A percentile compares a stretch with the other conserved stretches of the same genome.
Conservation (phyloP, 495 filamentous ascomycete species). For the Terfezia boudieri region DNA sequence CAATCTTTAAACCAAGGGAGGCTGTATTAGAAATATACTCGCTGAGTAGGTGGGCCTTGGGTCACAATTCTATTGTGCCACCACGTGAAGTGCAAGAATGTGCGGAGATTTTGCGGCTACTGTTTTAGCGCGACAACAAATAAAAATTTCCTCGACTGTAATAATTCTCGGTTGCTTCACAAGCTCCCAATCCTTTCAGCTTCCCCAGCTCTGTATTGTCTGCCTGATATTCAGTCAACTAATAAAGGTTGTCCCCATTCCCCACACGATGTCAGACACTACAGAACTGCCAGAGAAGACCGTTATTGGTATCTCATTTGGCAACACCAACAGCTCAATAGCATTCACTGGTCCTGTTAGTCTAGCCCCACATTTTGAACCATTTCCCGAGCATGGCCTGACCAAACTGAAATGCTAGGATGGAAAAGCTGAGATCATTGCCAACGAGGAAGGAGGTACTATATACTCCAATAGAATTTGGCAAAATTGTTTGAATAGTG, state of each 20-base stretch:
- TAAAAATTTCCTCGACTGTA: neutral
- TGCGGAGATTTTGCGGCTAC: too few species aligned
- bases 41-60: too few species aligned
- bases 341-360: conserved; percentile 51
- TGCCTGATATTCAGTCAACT: too few species aligned
- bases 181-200: neutral
- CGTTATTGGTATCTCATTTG: conserved; percentile 91
- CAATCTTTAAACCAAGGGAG: too few species aligned
- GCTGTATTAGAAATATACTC: too few species aligned
- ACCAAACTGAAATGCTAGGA: conserved; percentile 28
- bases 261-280: conserved; percentile 1
- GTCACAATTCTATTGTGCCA: too few species aligned
- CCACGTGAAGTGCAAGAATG: too few species aligned
- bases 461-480: conserved; percentile 3
- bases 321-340: conserved; percentile 94
- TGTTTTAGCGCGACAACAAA: neutral
- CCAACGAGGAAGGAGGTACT: conserved; percentile 94
- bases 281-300: conserved; percentile 12
- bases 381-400: neutral
- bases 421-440: conserved; percentile 91
- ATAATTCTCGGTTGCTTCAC: neutral
- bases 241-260: neutral
- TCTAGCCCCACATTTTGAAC: neutral
- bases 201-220: too few species aligned
- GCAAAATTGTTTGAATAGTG: conserved; percentile 1